Percentiles rank a stretch among this genome's conserved stretches.
phyloP scores from a whole-genome alignment of 352 stramenopile species.

The Pythium coloratum region DNA sequence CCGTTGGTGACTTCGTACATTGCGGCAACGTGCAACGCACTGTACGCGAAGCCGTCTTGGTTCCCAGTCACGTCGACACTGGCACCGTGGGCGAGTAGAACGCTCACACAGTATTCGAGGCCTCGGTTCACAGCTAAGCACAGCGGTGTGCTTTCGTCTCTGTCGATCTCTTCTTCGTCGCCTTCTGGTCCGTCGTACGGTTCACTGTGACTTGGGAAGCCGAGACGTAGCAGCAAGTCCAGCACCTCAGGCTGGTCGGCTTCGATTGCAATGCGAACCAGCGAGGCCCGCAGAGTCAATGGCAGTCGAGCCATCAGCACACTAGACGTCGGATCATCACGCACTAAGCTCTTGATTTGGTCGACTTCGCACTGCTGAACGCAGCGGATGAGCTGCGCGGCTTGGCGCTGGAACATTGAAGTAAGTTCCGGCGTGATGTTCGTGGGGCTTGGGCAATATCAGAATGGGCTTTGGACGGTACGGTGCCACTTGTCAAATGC shows the following conservation, averaged over 20 bases:
- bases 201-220: not conserved
- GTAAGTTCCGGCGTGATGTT: not conserved
- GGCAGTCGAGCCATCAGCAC: not conserved
- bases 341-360: not conserved
- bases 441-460: not conserved
- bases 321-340: not conserved
- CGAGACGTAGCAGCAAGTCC: slow-evolving; percentile 16
- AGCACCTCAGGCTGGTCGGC: slow-evolving; percentile 25
- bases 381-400: not conserved
- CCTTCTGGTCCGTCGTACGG: not conserved
- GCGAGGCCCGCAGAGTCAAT: slow-evolving; percentile 18
- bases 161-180: slow-evolving; percentile 8
- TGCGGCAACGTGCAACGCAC: slow-evolving; percentile 35
- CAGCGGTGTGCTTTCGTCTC: slow-evolving; percentile 25
- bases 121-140: slow-evolving; percentile 10
- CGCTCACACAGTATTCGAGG: slow-evolving; percentile 5
- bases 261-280: slow-evolving; percentile 33
- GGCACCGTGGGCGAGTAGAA: slow-evolving; percentile 34
- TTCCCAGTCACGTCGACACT: slow-evolving; percentile 19
- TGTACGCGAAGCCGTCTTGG: slow-evolving; percentile 28
- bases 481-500: not conserved
- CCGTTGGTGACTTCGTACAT: slow-evolving; percentile 28
- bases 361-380: not conserved
- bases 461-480: not conserved
- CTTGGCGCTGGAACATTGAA: not conserved